Conservation (phyloP, 2,329 filamentous ascomycete species). For the Monosporascus sp. region DNA sequence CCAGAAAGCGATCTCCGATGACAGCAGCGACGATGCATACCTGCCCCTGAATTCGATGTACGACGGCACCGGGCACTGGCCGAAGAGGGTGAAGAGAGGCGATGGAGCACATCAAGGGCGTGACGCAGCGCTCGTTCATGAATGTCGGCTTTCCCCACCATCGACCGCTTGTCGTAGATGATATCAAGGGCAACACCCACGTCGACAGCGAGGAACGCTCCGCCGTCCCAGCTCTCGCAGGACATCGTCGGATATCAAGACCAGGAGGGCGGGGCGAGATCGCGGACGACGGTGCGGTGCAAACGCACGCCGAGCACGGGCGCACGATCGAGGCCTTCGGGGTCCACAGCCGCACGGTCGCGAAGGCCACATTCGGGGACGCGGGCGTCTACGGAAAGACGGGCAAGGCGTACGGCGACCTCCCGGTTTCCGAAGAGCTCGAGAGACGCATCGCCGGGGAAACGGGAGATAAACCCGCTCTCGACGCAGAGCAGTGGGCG, state of each 20-base stretch:
- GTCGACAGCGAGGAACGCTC: background rate
- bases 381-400: background rate
- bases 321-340: background rate
- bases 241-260: no score
- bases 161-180: background rate
- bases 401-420: background rate
- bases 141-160: background rate
- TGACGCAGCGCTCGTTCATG: background rate
- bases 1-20: no score
- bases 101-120: background rate
- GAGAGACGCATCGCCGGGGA: background rate
- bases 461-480: background rate
- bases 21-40: no score
- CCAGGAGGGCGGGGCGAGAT: no score
- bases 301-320: no score
- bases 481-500: background rate
- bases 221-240: background rate
- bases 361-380: constrained; percentile 2
- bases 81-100: background rate
- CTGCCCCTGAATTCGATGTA: constrained; percentile 3
- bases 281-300: no score
- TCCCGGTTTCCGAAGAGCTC: background rate
- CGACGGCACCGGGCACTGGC: background rate
- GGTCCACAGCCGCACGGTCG: no score
- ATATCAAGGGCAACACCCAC: background rate